Conservation (phyloP, 1,284 basidiomycete genomes). For the Cutaneotrichosporon arboriforme region DNA sequence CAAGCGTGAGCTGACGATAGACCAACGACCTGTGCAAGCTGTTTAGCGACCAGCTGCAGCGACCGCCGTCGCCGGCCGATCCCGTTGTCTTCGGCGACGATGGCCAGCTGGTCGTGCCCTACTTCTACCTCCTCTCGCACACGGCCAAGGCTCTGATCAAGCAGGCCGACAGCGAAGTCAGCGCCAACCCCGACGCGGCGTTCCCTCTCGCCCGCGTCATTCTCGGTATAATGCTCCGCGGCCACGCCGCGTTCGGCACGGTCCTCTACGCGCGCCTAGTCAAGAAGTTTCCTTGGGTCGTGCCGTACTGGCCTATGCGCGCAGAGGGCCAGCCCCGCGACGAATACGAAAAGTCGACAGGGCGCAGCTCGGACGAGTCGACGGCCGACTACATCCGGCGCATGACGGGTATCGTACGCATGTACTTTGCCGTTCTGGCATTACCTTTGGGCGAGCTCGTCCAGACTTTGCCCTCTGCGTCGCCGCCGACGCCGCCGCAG, state of each 20-base stretch:
- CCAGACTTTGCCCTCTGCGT: conserved; percentile 24
- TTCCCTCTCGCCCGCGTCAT: conserved; percentile 74
- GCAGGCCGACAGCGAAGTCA: conserved; percentile 91
- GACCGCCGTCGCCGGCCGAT: conserved; percentile 48
- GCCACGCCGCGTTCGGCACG: conserved; percentile 60
- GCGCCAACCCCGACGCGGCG: conserved; percentile 78
- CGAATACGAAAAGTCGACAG: conserved; percentile 63
- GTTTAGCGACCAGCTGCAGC: conserved; percentile 46
- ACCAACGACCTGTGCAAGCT: conserved; percentile 60
- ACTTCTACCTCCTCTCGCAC: conserved; percentile 75
- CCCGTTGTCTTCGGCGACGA: conserved; percentile 38
- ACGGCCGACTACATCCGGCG: conserved; percentile 64
- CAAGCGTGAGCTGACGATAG: conserved; percentile 46
- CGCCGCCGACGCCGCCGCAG: conserved; percentile 45
- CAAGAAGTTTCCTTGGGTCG: conserved; percentile 63
- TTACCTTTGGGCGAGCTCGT: conserved; percentile 43
- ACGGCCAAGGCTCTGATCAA: conserved; percentile 81
- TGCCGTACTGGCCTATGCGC: conserved; percentile 48
- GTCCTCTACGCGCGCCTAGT: conserved; percentile 80
- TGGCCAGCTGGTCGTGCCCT: conserved; percentile 42
- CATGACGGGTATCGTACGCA: conserved; percentile 74
- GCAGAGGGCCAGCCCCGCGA: conserved; percentile 51
- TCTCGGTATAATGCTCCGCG: conserved; percentile 58
- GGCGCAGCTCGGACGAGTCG: conserved; percentile 54
- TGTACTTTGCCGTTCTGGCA: conserved; percentile 77